Percentiles rank a stretch among this genome's conserved stretches.
Conservation (phyloP, 768 basidiomycete species). For the Tephrocybe sp. region DNA sequence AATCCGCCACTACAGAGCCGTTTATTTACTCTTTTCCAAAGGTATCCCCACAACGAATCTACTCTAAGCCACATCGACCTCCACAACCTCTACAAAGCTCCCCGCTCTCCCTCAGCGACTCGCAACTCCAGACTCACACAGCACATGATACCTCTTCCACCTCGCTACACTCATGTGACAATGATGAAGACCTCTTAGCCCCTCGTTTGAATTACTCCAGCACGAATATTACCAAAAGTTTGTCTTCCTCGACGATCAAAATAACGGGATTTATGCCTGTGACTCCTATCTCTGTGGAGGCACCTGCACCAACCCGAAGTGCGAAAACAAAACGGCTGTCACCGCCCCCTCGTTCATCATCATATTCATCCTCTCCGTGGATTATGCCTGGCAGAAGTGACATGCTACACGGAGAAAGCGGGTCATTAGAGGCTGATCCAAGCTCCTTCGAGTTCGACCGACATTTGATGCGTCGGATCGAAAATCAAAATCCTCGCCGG, state of each 20-base stretch:
- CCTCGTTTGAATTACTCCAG: constrained; percentile 7
- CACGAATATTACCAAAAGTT: constrained; percentile 10
- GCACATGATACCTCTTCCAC: constrained; percentile 5
- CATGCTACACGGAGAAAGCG: constrained; percentile 28
- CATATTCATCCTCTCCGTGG: constrained; percentile 38
- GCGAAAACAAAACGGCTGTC: constrained; percentile 24
- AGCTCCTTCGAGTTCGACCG: constrained; percentile 38
- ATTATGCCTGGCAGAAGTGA: constrained; percentile 33
- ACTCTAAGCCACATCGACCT: constrained; percentile 10
- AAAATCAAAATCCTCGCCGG: constrained; percentile 33
- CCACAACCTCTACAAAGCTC: constrained; percentile 12
- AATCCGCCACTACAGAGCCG: constrained; percentile 27
- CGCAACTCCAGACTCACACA: constrained; percentile 4
- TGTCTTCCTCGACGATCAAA: constrained; percentile 26
- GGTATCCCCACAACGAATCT: constrained; percentile 17
- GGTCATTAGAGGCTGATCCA: constrained; percentile 33
- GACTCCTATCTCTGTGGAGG: constrained; percentile 18
- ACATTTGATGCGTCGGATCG: constrained; percentile 41
- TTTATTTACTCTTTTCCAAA: constrained; percentile 43
- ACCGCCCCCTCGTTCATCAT: constrained; percentile 34
- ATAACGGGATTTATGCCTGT: constrained; percentile 37
- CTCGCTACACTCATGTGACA: background rate
- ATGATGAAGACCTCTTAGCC: constrained; percentile 8
- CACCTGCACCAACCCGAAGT: constrained; percentile 13
- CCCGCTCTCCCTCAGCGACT: background rate